Evolutionary conservation across 2,329 filamentous ascomycete genomes (phyloP).

Genomic region (Lojkania enalia): DNA sequence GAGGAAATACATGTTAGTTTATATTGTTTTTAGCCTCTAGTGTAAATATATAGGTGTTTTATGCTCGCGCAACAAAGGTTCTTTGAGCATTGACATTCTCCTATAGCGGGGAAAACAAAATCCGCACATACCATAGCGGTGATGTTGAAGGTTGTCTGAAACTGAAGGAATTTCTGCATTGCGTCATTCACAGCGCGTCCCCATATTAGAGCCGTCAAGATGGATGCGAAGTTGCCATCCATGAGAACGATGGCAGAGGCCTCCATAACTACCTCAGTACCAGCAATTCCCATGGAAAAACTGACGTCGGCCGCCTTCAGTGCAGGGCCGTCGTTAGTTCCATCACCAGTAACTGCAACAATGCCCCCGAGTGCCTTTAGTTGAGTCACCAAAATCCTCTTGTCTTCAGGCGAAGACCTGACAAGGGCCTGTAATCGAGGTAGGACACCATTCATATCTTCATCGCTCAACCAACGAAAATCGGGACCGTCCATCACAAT

Average conservation of each 20-base stretch:
- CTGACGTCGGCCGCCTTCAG: slow-evolving; percentile 77
- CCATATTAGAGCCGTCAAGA: slow-evolving; percentile 78
- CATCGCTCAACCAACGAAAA: slow-evolving; percentile 69
- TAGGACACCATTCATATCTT: slow-evolving; percentile 68
- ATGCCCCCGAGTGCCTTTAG: slow-evolving; percentile 74
- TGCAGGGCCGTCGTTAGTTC: slow-evolving; percentile 78
- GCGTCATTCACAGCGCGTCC: slow-evolving; percentile 51
- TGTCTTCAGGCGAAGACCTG: slow-evolving; percentile 75
- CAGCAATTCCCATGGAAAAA: slow-evolving; percentile 80
- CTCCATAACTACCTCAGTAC: slow-evolving; percentile 80
- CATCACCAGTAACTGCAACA: slow-evolving; percentile 80
- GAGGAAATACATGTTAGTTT: too few species aligned
- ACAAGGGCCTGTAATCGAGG: slow-evolving; percentile 72
- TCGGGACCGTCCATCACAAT: slow-evolving; percentile 74
- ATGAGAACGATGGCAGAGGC: slow-evolving; percentile 82
- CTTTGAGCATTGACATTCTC: too few species aligned
- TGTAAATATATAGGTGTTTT: too few species aligned
- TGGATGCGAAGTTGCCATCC: slow-evolving; percentile 82
- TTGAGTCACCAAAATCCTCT: slow-evolving; percentile 71
- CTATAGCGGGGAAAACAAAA: too few species aligned
- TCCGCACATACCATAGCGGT: slow-evolving; percentile 68
- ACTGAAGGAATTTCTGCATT: slow-evolving; percentile 48
- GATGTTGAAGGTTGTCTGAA: slow-evolving; percentile 71
- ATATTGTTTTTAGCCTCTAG: too few species aligned
- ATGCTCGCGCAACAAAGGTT: too few species aligned